phyloP scores from a whole-genome alignment of 2,329 filamentous ascomycete species.

The Trichoderma sp. region DNA sequence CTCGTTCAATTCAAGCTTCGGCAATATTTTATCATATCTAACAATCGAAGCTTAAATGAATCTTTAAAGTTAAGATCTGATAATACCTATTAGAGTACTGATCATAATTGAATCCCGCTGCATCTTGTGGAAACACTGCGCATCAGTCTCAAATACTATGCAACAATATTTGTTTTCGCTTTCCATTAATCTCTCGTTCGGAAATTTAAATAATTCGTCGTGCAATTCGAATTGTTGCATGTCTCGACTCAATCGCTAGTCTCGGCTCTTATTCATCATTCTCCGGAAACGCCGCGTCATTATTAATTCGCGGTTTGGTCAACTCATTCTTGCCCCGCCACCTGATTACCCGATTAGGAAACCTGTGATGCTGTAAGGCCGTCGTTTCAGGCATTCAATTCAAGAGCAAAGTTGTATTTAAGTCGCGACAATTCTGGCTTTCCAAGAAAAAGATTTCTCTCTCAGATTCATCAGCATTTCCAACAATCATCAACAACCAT shows the following conservation, averaged over 20 bases:
- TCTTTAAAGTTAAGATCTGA: not conserved
- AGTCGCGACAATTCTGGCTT: conserved; percentile 5
- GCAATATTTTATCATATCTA: not conserved
- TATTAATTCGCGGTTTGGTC: not conserved
- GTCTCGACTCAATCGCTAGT: not conserved
- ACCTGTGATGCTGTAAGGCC: conserved; percentile 22
- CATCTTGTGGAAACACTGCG: not conserved
- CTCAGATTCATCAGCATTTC: not conserved
- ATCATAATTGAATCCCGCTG: not conserved
- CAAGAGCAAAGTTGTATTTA: conserved; percentile 21
- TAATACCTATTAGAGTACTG: not conserved
- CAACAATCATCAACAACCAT: not conserved
- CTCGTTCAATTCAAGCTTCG: not conserved
- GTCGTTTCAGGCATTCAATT: conserved; percentile 24
- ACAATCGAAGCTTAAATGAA: not conserved
- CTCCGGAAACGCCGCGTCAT: not conserved
- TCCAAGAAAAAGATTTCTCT: not conserved
- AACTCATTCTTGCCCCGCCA: conserved; percentile 3
- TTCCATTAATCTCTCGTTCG: not conserved
- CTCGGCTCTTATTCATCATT: not conserved
- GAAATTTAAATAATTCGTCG: not conserved
- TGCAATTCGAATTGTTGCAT: not conserved
- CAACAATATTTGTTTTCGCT: not conserved
- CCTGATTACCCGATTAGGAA: conserved; percentile 19
- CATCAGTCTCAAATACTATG: not conserved